phyloP scores from a whole-genome alignment of 257 asterid species.

The Ballota nigra region DNA sequence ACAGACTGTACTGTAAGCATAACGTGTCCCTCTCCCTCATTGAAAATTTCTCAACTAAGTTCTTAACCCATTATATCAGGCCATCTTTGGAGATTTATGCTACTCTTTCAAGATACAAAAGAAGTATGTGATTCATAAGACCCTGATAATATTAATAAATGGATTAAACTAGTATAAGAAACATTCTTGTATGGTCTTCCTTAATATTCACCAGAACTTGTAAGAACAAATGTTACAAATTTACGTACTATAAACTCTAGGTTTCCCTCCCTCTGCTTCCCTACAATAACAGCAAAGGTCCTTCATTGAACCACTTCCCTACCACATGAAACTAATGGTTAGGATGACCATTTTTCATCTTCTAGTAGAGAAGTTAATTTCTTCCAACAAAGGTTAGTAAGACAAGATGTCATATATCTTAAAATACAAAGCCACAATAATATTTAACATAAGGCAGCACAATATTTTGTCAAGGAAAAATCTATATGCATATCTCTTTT shows the following conservation, averaged over 20 bases:
- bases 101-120: constrained; percentile 3
- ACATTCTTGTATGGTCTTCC: neutral
- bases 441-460: neutral
- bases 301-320: neutral
- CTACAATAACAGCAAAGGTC: constrained; percentile 1
- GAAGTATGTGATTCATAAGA: neutral
- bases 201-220: constrained; percentile 2
- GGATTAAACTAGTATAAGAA: neutral
- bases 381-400: neutral
- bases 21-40: neutral
- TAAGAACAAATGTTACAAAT: neutral
- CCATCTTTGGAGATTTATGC: neutral
- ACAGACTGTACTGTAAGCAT: neutral
- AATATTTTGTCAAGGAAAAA: constrained; percentile 12
- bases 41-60: neutral
- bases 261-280: constrained; percentile 4
- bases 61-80: neutral
- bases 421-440: constrained; percentile 12
- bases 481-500: neutral
- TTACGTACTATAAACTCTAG: neutral
- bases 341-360: constrained; percentile 2
- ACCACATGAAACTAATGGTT: constrained; percentile 12
- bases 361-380: constrained; percentile 1
- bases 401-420: neutral
- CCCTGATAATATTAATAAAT: neutral